Evolutionary conservation across 2,329 filamentous ascomycete genomes (phyloP).

Genomic region (Ceratocystis eucalypticola): DNA sequence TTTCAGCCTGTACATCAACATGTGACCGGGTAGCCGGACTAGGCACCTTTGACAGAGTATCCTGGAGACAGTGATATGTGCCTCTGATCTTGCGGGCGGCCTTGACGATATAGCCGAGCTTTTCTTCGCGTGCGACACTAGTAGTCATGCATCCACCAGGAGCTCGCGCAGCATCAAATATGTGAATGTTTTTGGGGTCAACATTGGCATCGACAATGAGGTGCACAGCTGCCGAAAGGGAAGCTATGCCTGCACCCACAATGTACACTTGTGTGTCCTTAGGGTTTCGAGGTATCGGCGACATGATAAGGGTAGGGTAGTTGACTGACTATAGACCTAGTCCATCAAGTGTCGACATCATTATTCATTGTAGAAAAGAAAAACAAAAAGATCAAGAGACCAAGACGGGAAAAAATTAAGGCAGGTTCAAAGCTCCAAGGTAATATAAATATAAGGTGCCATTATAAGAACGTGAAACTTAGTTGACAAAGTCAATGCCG

Average conservation of each 20-base stretch:
- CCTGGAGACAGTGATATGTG: conserved; percentile 26
- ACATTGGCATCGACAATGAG: conserved; percentile 27
- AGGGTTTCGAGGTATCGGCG: neutral
- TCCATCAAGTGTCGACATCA: too few relatives aligned
- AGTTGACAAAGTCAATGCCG: neutral
- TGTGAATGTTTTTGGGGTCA: conserved; percentile 26
- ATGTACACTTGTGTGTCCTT: conserved; percentile 25
- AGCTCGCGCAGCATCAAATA: conserved; percentile 25
- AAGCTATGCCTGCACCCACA: conserved; percentile 27
- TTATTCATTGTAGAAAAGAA: neutral
- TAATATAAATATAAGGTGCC: neutral
- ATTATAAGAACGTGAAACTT: neutral
- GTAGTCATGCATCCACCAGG: conserved; percentile 26
- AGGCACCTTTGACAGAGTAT: conserved; percentile 20
- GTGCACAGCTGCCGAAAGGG: conserved; percentile 27
- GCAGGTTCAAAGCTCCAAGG: too few relatives aligned
- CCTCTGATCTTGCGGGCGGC: conserved; percentile 27
- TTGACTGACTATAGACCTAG: neutral
- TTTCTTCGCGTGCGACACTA: conserved; percentile 23
- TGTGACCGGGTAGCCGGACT: conserved; percentile 5
- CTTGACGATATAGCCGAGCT: conserved; percentile 27
- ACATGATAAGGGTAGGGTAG: neutral
- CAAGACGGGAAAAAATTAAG: neutral
- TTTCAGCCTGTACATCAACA: neutral
- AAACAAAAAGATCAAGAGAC: neutral